Conservation (phyloP, 768 basidiomycete species). For the Leucogyrophana mollusca region DNA sequence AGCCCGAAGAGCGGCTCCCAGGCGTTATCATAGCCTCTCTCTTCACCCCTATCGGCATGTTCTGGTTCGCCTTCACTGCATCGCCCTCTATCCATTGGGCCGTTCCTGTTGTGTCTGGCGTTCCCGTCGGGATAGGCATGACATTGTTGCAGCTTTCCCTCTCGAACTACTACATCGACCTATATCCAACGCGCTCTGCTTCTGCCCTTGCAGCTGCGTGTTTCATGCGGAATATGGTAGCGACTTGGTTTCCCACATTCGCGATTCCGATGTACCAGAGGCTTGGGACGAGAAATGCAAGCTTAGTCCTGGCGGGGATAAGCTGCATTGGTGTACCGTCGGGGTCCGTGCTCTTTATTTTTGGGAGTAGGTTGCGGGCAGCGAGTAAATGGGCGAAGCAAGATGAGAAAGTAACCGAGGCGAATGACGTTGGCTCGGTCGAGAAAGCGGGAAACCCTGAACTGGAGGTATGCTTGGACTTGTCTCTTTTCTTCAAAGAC, state of each 20-base stretch:
- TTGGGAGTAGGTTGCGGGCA: constrained; percentile 15
- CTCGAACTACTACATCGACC: constrained; percentile 25
- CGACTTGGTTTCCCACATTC: constrained; percentile 17
- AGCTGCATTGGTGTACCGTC: constrained; percentile 22
- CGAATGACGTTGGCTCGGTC: too few relatives aligned
- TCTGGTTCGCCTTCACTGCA: constrained; percentile 24
- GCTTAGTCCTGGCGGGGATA: constrained; percentile 19
- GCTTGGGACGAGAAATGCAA: constrained; percentile 16
- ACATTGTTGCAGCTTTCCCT: constrained; percentile 24
- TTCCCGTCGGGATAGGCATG: constrained; percentile 25
- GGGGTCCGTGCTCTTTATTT: constrained; percentile 15
- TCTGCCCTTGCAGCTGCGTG: constrained; percentile 24
- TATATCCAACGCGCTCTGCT: constrained; percentile 21
- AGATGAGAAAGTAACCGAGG: constrained; percentile 4
- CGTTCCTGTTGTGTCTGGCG: constrained; percentile 19
- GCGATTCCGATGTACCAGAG: constrained; percentile 15
- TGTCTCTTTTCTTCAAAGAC: neutral
- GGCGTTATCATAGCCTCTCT: constrained; percentile 18
- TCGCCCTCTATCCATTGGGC: constrained; percentile 18
- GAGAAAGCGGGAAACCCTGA: too few relatives aligned
- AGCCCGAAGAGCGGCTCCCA: constrained; percentile 18
- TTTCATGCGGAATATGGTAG: constrained; percentile 15
- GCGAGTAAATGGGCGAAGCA: constrained; percentile 26
- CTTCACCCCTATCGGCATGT: constrained; percentile 21
- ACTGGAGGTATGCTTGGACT: too few relatives aligned